Percentiles rank a stretch among this genome's conserved stretches.
Evolutionary conservation across 371 early-diverging fungal species (phyloP).

Genomic region (Zychaea mexicana): DNA sequence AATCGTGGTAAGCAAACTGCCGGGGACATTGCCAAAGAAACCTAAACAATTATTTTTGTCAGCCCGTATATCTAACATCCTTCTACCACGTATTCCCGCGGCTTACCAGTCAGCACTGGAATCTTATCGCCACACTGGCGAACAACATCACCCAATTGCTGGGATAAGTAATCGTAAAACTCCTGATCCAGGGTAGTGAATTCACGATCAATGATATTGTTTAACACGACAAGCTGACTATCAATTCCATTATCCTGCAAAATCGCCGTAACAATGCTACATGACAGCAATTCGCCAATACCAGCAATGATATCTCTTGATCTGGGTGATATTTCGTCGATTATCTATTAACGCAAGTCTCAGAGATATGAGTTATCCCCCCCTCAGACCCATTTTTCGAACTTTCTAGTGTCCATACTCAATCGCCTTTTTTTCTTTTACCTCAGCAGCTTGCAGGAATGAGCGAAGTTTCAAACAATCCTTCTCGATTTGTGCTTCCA

Average conservation of each 20-base stretch:
- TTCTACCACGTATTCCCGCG: background rate
- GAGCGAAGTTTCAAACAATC: conserved; percentile 80
- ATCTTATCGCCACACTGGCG: conserved; percentile 64
- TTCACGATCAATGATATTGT: conserved; percentile 76
- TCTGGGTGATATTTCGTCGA: conserved; percentile 96
- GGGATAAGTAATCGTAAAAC: conserved; percentile 89
- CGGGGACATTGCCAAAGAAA: conserved; percentile 96
- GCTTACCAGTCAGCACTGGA: conserved; percentile 83
- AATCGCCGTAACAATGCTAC: conserved; percentile 82
- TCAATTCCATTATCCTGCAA: conserved; percentile 81
- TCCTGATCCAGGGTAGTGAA: conserved; percentile 79
- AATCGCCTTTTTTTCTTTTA: too few relatives aligned
- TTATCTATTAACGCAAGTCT: conserved; percentile 57
- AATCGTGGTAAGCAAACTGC: conserved; percentile 85
- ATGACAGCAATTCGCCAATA: conserved; percentile 93
- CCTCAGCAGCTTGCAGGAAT: conserved; percentile 93
- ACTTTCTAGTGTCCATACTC: too few relatives aligned
- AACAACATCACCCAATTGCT: conserved; percentile 65
- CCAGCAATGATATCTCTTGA: conserved; percentile 95
- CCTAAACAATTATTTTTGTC: conserved; percentile 45
- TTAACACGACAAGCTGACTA: conserved; percentile 81
- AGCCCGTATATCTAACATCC: background rate
- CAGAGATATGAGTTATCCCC: background rate
- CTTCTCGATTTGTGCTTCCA: conserved; percentile 61
- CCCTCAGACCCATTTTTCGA: too few relatives aligned